Conservation (phyloP, 1,139 yeast species). For the Magnusiomyces paraingens region DNA sequence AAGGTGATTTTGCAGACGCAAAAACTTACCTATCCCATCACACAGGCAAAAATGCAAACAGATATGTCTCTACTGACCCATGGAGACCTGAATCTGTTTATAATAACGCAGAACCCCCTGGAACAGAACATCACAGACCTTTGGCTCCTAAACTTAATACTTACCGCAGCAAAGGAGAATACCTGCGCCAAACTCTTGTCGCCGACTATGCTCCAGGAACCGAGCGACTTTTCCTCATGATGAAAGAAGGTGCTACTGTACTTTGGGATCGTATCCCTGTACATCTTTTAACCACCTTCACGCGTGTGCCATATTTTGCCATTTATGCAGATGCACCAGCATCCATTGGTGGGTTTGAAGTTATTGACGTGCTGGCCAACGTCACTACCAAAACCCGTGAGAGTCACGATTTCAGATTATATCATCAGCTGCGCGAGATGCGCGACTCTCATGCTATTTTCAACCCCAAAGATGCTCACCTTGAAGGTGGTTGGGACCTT, state of each 20-base stretch:
- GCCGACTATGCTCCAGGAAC: constrained; percentile 26
- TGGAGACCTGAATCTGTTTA: constrained; percentile 10
- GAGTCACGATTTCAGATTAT: constrained; percentile 25
- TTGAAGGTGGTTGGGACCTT: constrained; percentile 31
- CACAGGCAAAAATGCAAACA: neutral
- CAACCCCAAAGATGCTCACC: constrained; percentile 12
- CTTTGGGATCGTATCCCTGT: constrained; percentile 35
- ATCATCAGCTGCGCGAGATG: constrained; percentile 26
- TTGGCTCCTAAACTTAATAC: too few relatives aligned
- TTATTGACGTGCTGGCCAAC: constrained; percentile 31
- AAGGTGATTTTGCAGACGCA: too few relatives aligned
- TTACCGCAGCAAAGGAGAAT: constrained; percentile 12
- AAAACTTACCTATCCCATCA: too few relatives aligned
- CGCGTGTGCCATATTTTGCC: constrained; percentile 32
- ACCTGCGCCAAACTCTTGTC: constrained; percentile 24
- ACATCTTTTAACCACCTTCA: constrained; percentile 34
- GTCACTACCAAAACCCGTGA: constrained; percentile 25
- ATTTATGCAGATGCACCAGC: constrained; percentile 33
- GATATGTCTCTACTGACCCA: constrained; percentile 11
- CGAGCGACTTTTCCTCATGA: constrained; percentile 30
- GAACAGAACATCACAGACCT: too few relatives aligned
- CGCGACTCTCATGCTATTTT: constrained; percentile 22
- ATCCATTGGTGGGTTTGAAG: constrained; percentile 31
- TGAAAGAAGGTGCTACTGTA: constrained; percentile 35
- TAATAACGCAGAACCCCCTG: too few relatives aligned